Evolutionary conservation across 2,329 filamentous ascomycete genomes (phyloP).

Genomic region (Curvularia sp.): DNA sequence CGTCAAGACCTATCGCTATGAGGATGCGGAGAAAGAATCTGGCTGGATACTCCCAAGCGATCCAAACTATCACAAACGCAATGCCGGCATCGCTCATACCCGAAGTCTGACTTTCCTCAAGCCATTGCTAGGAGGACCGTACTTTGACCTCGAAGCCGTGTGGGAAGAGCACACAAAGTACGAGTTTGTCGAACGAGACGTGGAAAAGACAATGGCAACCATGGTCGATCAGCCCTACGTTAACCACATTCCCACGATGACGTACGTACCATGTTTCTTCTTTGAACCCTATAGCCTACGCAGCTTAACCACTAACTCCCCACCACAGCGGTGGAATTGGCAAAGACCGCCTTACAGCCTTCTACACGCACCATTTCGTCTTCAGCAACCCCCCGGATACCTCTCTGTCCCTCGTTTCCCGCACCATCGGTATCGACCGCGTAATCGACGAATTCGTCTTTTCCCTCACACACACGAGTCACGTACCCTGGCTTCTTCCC

Average conservation of each 20-base stretch:
- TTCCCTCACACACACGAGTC: slow-evolving; percentile 42
- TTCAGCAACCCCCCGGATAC: slow-evolving; percentile 74
- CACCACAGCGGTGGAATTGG: slow-evolving; percentile 67
- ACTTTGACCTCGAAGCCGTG: slow-evolving; percentile 76
- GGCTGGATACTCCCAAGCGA: slow-evolving; percentile 41
- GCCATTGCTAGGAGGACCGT: slow-evolving; percentile 66
- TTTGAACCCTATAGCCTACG: not conserved
- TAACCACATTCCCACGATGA: slow-evolving; percentile 74
- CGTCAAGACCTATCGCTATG: slow-evolving; percentile 38
- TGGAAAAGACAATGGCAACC: slow-evolving; percentile 78
- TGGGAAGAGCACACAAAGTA: slow-evolving; percentile 80
- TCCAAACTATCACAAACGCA: slow-evolving; percentile 53
- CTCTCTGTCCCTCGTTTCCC: slow-evolving; percentile 70
- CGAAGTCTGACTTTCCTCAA: slow-evolving; percentile 71
- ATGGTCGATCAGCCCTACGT: slow-evolving; percentile 83
- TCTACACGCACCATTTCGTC: slow-evolving; percentile 78
- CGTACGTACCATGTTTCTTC: slow-evolving; percentile 31
- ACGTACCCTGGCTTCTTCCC: slow-evolving; percentile 47
- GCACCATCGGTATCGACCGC: slow-evolving; percentile 74
- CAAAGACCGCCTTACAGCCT: slow-evolving; percentile 65
- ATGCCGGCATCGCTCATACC: slow-evolving; percentile 70
- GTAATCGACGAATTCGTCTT: slow-evolving; percentile 56
- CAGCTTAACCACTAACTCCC: not conserved
- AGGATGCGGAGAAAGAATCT: slow-evolving; percentile 31
- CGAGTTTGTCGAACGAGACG: slow-evolving; percentile 72